Base-by-base conservation (phyloP, 495 filamentous ascomycete genomes). In the Neurospora sp. region DNA sequence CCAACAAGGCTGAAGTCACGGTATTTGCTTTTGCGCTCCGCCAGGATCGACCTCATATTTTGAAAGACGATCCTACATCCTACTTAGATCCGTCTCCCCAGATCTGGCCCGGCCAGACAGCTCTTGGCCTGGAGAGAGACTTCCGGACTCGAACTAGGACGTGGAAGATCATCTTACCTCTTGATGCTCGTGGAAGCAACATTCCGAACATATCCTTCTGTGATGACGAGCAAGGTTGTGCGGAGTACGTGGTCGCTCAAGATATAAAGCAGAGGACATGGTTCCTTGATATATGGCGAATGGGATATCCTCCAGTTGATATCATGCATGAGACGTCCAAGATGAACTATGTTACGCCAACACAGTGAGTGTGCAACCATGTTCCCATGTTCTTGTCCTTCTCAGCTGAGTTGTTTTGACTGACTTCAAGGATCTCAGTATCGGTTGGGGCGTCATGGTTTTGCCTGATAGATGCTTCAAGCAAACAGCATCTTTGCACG, bases 131-230 rank as follows among this genome's bases (percentile, higher is more conserved):
- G 0, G 76, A 85, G 75, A 76, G 44, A 44, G 76, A 77, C 27
- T 72, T 84, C 27, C 79, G 74, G 37, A 75, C 77, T 20, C 78
- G 84, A 46, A 78, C 80, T 38, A 77, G 82, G 39, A 83, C 79
- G 39, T 85, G 84, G 84, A 80, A 80, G 39, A 84, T 85, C 38
- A 72, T 83, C 9, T 42, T 85, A 10, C 75, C 80, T 5, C 77
- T 82, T 0, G 79, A 77, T 31, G 41, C 9, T 5, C 11, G 38
- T 4, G 84, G 83, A 3, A 69, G 79, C 23, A 97, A 98, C 76
- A 93, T 97, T 5, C 95, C 96, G 2, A 90, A 85, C 41, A 83
- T 98, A 18, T 84, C 88, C 12, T 98, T 98, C 78, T 86, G 88
- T 44, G 88, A 88, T 70, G 90, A 93, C 75, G 81, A 86, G 10